Conservation (phyloP, 495 filamentous ascomycete genomes). For the Pyrenula massariospora region DNA sequence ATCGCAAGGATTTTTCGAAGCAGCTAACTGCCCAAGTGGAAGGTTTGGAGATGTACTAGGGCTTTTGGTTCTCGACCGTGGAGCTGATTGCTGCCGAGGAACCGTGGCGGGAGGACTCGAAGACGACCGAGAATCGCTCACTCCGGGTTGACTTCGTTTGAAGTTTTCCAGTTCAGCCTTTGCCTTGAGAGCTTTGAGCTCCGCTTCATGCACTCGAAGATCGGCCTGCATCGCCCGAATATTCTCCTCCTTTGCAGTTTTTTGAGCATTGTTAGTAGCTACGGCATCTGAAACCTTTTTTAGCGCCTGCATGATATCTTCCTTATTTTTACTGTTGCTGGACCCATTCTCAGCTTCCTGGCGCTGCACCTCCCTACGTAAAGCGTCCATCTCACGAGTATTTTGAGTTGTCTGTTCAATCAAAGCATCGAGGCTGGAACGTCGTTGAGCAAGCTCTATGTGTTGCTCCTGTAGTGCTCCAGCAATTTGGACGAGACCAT, state of each 20-base stretch:
- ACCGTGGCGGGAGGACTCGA: background rate
- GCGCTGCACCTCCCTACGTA: too few species aligned
- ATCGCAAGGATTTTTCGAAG: background rate
- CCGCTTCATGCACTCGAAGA: background rate
- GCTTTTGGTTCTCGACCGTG: background rate
- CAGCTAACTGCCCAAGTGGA: background rate
- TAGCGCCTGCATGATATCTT: too few species aligned
- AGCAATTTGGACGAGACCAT: too few species aligned
- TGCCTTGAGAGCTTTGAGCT: background rate
- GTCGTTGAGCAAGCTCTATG: too few species aligned
- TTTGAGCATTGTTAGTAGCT: background rate
- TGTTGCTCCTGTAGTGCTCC: too few species aligned
- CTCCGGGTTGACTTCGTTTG: background rate
- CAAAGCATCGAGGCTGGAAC: too few species aligned
- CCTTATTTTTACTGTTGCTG: too few species aligned
- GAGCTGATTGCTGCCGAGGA: background rate
- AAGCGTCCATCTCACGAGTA: too few species aligned
- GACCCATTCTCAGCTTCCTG: too few species aligned
- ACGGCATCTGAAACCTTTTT: too few species aligned
- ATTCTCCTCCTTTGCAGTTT: background rate
- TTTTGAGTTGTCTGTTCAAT: too few species aligned
- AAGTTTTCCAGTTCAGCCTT: background rate
- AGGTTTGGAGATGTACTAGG: background rate
- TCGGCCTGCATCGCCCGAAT: background rate
- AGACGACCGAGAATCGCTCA: background rate